phyloP scores from a whole-genome alignment of 345 rosid species.

The Pugionium cornutum region DNA sequence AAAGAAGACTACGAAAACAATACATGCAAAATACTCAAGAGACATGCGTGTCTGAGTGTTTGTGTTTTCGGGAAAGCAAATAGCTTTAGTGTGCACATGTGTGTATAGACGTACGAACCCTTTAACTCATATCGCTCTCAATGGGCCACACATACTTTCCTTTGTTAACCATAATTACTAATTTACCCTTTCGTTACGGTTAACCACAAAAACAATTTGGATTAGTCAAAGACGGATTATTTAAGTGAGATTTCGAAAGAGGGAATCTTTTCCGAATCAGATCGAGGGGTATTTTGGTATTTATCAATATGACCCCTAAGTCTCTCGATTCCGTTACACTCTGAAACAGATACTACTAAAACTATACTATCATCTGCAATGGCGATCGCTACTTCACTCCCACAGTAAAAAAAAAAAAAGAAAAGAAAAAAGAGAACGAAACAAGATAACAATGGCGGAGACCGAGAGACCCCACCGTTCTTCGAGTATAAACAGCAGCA shows the following conservation, averaged over 20 bases:
- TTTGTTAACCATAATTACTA: background rate
- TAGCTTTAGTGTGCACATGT: conserved; percentile 37
- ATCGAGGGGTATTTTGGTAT: conserved; percentile 22
- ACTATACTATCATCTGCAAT: conserved; percentile 2
- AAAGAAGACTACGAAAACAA: conserved; percentile 21
- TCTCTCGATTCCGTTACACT: conserved; percentile 28
- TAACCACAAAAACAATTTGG: background rate
- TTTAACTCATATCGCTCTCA: conserved; percentile 33
- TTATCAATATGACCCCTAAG: background rate
- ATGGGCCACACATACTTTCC: conserved; percentile 13
- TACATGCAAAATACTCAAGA: conserved; percentile 35
- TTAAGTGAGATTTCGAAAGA: background rate
- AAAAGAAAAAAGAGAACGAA: background rate
- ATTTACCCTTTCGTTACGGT: conserved; percentile 7
- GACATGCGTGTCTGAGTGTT: conserved; percentile 47
- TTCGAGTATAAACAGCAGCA: conserved; percentile 47
- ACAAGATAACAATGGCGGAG: conserved; percentile 56
- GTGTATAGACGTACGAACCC: conserved; percentile 39
- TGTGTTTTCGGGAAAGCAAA: conserved; percentile 40
- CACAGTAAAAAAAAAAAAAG: conserved; percentile 37
- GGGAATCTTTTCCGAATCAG: conserved; percentile 19
- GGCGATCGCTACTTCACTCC: conserved; percentile 22
- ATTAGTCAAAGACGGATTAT: conserved; percentile 23
- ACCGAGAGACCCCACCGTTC: conserved; percentile 70
- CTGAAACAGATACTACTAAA: background rate